Percentiles rank a stretch among this genome's conserved stretches.
These are phyloP conservation scores for Lactarius tabidus DNA, from an alignment of 768 basidiomycete species.

Conservation along the genomic window DNA sequence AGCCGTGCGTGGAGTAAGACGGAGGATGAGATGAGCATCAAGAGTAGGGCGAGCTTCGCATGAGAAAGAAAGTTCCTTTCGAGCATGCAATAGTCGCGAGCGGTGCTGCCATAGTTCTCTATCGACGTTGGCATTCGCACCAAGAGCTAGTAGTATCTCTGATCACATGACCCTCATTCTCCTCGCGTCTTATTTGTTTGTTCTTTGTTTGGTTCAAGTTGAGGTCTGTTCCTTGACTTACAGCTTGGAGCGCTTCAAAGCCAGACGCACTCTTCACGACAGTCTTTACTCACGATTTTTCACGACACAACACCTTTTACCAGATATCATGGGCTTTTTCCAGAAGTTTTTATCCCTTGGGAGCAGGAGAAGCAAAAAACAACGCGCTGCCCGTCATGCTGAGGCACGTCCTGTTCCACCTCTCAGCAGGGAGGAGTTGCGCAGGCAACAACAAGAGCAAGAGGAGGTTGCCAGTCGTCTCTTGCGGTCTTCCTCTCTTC, in stretches of 20 bases:
- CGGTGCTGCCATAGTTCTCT: constrained; percentile 39
- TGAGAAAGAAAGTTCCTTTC: constrained; percentile 73
- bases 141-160: background rate
- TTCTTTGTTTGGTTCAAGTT: constrained; percentile 18
- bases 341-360: constrained; percentile 67
- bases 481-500: constrained; percentile 68
- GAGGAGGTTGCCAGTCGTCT: constrained; percentile 49
- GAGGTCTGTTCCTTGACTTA: background rate
- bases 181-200: constrained; percentile 14
- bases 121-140: constrained; percentile 26
- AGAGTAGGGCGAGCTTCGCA: constrained; percentile 58
- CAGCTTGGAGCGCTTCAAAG: background rate
- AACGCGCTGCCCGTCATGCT: constrained; percentile 16
- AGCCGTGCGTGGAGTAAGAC: constrained; percentile 54
- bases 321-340: constrained; percentile 56
- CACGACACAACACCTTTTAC: background rate
- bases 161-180: constrained; percentile 9
- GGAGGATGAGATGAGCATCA: constrained; percentile 61
- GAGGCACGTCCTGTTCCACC: constrained; percentile 7
- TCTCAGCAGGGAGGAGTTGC: constrained; percentile 10
- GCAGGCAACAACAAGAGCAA: constrained; percentile 44
- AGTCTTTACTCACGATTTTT: background rate
- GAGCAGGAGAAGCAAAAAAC: constrained; percentile 55
- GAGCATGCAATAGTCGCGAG: constrained; percentile 77
- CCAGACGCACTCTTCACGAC: background rate